These are phyloP conservation scores for Rhodosporidiobolus sp. DNA, from an alignment of 768 basidiomycete genomes.

Conservation along the genomic window DNA sequence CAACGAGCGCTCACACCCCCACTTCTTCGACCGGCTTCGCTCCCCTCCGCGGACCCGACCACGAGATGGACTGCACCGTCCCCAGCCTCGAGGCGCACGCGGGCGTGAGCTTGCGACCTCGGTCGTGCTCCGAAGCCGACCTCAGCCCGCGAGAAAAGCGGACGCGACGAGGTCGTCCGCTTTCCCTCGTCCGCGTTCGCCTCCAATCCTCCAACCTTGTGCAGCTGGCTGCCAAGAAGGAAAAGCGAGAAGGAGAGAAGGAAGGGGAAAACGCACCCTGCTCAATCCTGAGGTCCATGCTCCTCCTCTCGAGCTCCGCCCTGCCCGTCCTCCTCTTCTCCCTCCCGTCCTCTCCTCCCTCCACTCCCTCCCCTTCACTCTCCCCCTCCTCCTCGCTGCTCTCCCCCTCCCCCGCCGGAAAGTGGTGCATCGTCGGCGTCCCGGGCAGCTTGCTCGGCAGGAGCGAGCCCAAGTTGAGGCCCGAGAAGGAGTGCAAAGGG, in stretches of 20 bases:
- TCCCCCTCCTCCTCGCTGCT: slow-evolving; percentile 1
- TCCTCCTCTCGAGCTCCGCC: not conserved
- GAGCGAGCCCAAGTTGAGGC: not conserved
- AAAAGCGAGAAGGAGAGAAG: not conserved
- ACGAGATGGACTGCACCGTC: too few species aligned
- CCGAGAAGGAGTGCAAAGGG: too few species aligned
- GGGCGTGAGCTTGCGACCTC: too few species aligned
- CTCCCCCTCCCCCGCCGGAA: not conserved
- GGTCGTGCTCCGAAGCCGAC: too few species aligned
- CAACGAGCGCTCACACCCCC: too few species aligned
- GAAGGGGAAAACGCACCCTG: slow-evolving; percentile 22
- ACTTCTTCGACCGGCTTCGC: too few species aligned
- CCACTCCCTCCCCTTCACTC: not conserved
- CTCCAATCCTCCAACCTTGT: too few species aligned
- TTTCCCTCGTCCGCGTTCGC: too few species aligned
- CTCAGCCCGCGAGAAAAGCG: not conserved
- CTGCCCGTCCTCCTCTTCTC: not conserved
- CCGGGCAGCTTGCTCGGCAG: not conserved
- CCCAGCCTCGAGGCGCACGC: too few species aligned
- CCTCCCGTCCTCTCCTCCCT: not conserved
- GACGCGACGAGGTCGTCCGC: not conserved
- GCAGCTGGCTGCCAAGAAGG: not conserved
- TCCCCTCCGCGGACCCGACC: too few species aligned
- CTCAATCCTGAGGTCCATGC: slow-evolving; percentile 30
- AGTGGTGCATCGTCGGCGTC: not conserved